A percentile compares a stretch with the other conserved stretches of the same genome.
These are phyloP conservation scores for Pythium apleroticum DNA, from an alignment of 352 stramenopile species.

Conservation along the genomic window DNA sequence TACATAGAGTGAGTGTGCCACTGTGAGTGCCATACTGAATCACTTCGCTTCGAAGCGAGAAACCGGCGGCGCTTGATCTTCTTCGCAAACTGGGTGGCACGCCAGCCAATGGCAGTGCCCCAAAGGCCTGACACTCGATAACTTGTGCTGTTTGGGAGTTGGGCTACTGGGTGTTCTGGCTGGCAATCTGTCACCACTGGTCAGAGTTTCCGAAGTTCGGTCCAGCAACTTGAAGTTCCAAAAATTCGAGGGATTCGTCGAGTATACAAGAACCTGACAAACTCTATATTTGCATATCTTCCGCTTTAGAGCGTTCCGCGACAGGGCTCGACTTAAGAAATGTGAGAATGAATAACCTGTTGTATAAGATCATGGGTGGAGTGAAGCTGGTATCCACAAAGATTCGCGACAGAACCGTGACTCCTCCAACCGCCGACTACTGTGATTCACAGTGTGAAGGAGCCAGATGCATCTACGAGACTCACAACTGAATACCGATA, in stretches of 20 bases:
- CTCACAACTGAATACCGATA: too few species aligned
- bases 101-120: background rate
- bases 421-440: too few species aligned
- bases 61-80: background rate
- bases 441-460: background rate
- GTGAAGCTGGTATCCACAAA: background rate
- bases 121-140: background rate
- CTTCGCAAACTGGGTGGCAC: background rate
- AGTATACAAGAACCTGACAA: background rate
- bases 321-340: too few species aligned
- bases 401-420: background rate
- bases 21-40: background rate
- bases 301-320: too few species aligned
- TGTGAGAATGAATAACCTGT: background rate
- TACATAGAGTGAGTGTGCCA: background rate
- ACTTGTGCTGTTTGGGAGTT: background rate
- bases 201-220: background rate
- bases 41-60: background rate
- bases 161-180: background rate
- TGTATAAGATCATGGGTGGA: background rate
- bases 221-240: slow-evolving; percentile 4
- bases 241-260: background rate
- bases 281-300: background rate
- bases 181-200: background rate
- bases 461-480: background rate